phyloP scores from a whole-genome alignment of 352 stramenopile genomes.

The Phytophthora palmivora region DNA sequence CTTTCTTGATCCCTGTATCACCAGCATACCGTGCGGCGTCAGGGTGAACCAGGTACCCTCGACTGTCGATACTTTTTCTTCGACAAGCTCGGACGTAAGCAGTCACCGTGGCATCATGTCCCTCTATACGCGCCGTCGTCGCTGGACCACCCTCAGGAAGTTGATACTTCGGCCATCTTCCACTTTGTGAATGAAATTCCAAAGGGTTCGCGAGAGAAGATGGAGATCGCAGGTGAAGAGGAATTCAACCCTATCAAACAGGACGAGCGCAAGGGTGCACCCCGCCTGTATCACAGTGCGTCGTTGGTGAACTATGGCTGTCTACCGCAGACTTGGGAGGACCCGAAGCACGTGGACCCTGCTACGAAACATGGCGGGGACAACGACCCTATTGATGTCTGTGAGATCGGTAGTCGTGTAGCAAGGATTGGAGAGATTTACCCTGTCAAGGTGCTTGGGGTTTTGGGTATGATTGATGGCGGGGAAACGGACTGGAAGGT shows the following conservation, averaged over 20 bases:
- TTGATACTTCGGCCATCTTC: slow-evolving; percentile 61
- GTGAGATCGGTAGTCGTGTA: slow-evolving; percentile 95
- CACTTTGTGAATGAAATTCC: slow-evolving; percentile 97
- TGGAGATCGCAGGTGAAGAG: slow-evolving; percentile 94
- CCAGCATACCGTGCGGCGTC: slow-evolving; percentile 73
- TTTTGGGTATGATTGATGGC: slow-evolving; percentile 99
- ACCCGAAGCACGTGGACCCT: slow-evolving; percentile 95
- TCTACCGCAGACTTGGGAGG: slow-evolving; percentile 99
- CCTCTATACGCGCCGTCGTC: slow-evolving; percentile 69
- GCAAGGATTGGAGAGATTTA: slow-evolving; percentile 94
- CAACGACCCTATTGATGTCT: slow-evolving; percentile 99
- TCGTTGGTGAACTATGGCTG: slow-evolving; percentile 98
- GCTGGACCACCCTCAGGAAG: slow-evolving; percentile 42
- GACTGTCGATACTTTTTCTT: slow-evolving; percentile 89
- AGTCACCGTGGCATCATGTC: slow-evolving; percentile 95
- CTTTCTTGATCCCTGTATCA: slow-evolving; percentile 1
- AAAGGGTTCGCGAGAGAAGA: slow-evolving; percentile 88
- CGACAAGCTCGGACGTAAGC: slow-evolving; percentile 72
- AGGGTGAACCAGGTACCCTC: slow-evolving; percentile 66
- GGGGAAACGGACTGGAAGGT: slow-evolving; percentile 99
- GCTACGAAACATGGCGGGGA: slow-evolving; percentile 93
- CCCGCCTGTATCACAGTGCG: slow-evolving; percentile 90
- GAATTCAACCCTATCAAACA: slow-evolving; percentile 96
- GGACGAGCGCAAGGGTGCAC: slow-evolving; percentile 98
- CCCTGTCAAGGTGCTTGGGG: slow-evolving; percentile 97